These are phyloP conservation scores for Hypoxylon trugodes DNA, from an alignment of 495 filamentous ascomycete species.

Conservation along the genomic window DNA sequence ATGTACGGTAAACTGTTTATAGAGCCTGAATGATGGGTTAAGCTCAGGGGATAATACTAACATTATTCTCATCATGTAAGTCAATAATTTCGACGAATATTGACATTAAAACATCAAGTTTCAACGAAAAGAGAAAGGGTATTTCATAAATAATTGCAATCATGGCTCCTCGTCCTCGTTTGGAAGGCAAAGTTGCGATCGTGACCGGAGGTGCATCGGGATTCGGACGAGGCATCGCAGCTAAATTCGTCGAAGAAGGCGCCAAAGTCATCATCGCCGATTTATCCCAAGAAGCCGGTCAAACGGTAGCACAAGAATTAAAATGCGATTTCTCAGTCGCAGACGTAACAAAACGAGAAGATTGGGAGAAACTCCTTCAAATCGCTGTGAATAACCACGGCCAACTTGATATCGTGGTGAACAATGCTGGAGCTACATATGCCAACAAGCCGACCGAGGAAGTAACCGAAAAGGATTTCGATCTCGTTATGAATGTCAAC, in stretches of 20 bases:
- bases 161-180: conserved; percentile 43
- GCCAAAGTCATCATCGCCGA: conserved; percentile 67
- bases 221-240: conserved; percentile 66
- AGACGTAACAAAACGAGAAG: conserved; percentile 59
- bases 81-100: no score
- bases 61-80: neutral
- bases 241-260: conserved; percentile 65
- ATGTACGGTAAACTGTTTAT: no score
- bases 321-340: conserved; percentile 52
- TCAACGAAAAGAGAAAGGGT: neutral
- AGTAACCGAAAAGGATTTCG: conserved; percentile 73
- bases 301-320: conserved; percentile 51
- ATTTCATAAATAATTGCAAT: conserved; percentile 2
- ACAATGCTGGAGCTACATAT: conserved; percentile 78
- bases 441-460: conserved; percentile 68
- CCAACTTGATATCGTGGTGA: conserved; percentile 66
- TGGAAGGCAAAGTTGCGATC: conserved; percentile 62
- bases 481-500: conserved; percentile 72
- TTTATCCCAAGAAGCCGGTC: conserved; percentile 63
- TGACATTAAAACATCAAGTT: no score
- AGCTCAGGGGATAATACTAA: no score
- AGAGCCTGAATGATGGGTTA: no score
- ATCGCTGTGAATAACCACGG: conserved; percentile 59
- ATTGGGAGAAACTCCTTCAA: conserved; percentile 60
- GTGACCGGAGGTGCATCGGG: conserved; percentile 64